phyloP scores from a whole-genome alignment of 1,284 basidiomycete species.

The Sporisorium sorghi region DNA sequence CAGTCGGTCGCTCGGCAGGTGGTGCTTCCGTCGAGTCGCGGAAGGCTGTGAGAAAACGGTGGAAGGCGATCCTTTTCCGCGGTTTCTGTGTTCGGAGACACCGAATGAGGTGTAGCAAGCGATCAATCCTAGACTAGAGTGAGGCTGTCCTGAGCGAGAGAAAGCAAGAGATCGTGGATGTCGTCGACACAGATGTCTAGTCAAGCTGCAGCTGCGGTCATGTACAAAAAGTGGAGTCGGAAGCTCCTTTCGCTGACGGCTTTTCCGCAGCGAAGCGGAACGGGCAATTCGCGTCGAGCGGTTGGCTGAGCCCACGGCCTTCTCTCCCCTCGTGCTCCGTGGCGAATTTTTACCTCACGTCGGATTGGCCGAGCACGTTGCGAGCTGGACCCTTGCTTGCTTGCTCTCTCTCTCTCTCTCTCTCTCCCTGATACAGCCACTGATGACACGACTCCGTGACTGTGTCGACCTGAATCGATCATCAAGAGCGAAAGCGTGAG shows the following conservation, averaged over 20 bases:
- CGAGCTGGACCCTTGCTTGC: slow-evolving; percentile 19
- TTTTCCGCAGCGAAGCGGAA: background rate
- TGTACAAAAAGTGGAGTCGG: slow-evolving; percentile 30
- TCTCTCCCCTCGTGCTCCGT: background rate
- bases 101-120: background rate
- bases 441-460: no score
- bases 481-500: background rate
- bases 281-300: slow-evolving; percentile 11
- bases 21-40: background rate
- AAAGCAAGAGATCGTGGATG: background rate
- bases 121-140: background rate
- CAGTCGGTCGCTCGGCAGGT: background rate
- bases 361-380: slow-evolving; percentile 49
- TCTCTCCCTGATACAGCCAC: no score
- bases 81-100: background rate
- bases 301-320: slow-evolving; percentile 29
- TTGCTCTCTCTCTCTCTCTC: no score
- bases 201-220: slow-evolving; percentile 30
- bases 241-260: slow-evolving; percentile 5
- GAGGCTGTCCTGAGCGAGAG: background rate
- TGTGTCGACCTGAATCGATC: no score
- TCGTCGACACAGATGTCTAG: slow-evolving; percentile 17
- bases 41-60: background rate
- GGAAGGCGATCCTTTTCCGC: background rate
- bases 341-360: slow-evolving; percentile 29